phyloP scores from a whole-genome alignment of 2,329 filamentous ascomycete genomes.

The Diatrype stigma region DNA sequence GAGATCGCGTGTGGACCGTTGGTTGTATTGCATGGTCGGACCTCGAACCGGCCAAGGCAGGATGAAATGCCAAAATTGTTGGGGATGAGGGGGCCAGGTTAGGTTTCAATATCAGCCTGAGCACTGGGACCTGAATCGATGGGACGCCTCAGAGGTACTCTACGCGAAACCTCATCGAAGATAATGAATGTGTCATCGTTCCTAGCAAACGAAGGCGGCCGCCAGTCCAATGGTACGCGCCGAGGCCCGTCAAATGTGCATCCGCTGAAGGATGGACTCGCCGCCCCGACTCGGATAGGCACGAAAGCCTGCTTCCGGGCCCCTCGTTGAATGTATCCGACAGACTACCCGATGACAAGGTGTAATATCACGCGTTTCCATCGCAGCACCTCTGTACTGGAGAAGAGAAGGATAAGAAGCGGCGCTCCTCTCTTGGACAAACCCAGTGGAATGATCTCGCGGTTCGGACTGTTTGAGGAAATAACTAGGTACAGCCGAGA shows the following conservation, averaged over 20 bases:
- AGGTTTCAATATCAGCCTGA: background rate
- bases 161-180: background rate
- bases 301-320: background rate
- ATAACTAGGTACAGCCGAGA: background rate
- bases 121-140: background rate
- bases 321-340: background rate
- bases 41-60: background rate
- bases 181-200: background rate
- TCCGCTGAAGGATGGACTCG: background rate
- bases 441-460: background rate
- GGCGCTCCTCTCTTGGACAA: background rate
- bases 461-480: background rate
- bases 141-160: background rate
- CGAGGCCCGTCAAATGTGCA: background rate
- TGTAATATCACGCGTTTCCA: background rate
- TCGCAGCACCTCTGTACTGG: background rate
- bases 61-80: background rate
- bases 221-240: background rate
- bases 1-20: background rate
- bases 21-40: background rate
- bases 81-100: background rate
- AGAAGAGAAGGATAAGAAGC: background rate
- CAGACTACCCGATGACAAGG: background rate
- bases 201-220: background rate
- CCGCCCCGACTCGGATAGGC: background rate